Percentiles rank a stretch among this genome's conserved stretches.
phyloP scores from a whole-genome alignment of 306 rosid species.

The Lathyrus sativus region DNA sequence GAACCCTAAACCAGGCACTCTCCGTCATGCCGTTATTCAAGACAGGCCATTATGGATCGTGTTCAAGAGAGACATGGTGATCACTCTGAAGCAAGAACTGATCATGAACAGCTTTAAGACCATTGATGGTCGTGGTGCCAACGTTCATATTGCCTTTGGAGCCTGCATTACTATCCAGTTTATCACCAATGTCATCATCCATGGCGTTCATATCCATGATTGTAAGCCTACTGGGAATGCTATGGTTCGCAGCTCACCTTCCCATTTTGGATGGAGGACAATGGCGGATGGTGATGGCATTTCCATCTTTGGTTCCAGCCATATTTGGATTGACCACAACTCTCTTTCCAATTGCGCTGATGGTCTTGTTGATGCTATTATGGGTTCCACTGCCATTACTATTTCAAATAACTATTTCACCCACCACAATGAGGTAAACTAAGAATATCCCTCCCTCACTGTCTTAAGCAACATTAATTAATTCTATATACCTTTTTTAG shows the following conservation, averaged over 20 bases:
- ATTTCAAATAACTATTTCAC: conserved; percentile 91
- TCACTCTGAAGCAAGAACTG: conserved; percentile 84
- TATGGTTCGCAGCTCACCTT: conserved; percentile 93
- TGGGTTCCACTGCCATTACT: conserved; percentile 93
- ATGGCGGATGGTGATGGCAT: conserved; percentile 89
- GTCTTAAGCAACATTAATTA: neutral
- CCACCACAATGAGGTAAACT: conserved; percentile 81
- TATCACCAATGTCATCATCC: conserved; percentile 85
- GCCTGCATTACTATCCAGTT: conserved; percentile 86
- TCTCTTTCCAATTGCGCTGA: conserved; percentile 84
- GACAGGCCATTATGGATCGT: conserved; percentile 89
- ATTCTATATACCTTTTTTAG: neutral
- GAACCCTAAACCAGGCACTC: conserved; percentile 80
- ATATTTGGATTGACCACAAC: conserved; percentile 91
- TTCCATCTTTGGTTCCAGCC: conserved; percentile 83
- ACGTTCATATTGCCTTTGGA: conserved; percentile 89
- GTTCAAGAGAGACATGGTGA: conserved; percentile 96
- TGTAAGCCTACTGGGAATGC: conserved; percentile 93
- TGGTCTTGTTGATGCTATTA: conserved; percentile 88
- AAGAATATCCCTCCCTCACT: too few relatives aligned
- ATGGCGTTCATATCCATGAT: conserved; percentile 81
- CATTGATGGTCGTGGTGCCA: conserved; percentile 81
- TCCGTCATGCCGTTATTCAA: conserved; percentile 92
- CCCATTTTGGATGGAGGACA: conserved; percentile 94
- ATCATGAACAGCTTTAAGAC: conserved; percentile 98